phyloP scores from a whole-genome alignment of 306 rosid species.

The Cyamopsis tetragonoloba region DNA sequence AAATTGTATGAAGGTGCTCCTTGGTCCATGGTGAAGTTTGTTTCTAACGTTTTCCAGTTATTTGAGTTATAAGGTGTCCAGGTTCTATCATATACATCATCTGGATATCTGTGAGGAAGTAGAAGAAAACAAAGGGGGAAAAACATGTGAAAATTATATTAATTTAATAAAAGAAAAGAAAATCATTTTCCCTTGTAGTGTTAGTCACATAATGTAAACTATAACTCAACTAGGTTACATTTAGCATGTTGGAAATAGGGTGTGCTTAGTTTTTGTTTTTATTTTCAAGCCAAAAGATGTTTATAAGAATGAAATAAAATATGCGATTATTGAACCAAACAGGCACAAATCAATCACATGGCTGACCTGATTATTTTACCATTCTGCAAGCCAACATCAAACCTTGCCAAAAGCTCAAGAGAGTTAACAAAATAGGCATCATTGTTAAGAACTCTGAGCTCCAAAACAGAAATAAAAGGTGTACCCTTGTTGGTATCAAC shows the following conservation, averaged over 20 bases:
- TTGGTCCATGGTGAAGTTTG: constrained; percentile 16
- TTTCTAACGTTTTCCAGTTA: constrained; percentile 29
- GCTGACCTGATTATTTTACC: constrained; percentile 27
- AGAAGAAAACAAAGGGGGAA: background rate
- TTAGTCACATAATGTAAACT: background rate
- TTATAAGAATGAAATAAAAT: no score
- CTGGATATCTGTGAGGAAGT: constrained; percentile 30
- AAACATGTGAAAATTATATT: background rate
- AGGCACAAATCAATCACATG: no score
- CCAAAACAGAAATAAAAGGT: constrained; percentile 46
- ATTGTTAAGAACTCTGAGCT: constrained; percentile 35
- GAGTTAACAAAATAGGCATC: constrained; percentile 31
- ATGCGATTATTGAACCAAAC: no score
- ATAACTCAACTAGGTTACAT: background rate
- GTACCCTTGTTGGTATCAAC: constrained; percentile 32
- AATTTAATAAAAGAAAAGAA: no score
- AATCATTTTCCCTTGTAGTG: background rate
- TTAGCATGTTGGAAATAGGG: no score
- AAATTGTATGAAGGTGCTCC: constrained; percentile 9
- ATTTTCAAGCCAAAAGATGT: no score
- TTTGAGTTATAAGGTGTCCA: constrained; percentile 35
- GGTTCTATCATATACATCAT: constrained; percentile 40
- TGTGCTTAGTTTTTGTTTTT: no score
- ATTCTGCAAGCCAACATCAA: constrained; percentile 31
- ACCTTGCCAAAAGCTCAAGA: constrained; percentile 28